Base-by-base conservation (phyloP, 352 stramenopile species). In the Plasmopara halstedii region DNA sequence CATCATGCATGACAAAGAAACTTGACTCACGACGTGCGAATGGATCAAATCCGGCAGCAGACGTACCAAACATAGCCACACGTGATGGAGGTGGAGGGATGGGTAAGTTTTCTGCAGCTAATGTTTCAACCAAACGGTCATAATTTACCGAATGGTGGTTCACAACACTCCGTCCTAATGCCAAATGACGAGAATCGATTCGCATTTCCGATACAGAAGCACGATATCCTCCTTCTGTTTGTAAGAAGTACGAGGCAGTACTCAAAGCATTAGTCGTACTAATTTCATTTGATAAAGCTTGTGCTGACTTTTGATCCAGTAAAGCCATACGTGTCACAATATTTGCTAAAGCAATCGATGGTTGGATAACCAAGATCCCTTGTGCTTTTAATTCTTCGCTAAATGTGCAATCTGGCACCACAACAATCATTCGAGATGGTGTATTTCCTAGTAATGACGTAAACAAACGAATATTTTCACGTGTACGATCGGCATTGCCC, bases 101-200 rank as follows among this genome's bases (percentile, higher is more conserved):
- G 19, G 66, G 62, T 26, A 73, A 37, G 13, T 73, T 69, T 34
- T 70, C 62, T 6, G 55, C 50, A 0, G 44, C 50, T 3, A 77
- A 43, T 17, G 53, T 50, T 29, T 77, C 62, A 1, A 53, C 56
- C 8, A 77, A 50, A 13, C 62, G 66, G 37, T 77, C 66, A 49
- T 77, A 77, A 46, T 73, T 64, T 18, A 85, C 73, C n/a, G 69
- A 78, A 45, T 82, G 70, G 43, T 85, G 73, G 52, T 82, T 85
- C 15, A 85, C 67, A 17, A 85, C 70, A 29, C 60, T 82, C 14
- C 73, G 64, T 17, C 66, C 64, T 3, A 81, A 53, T 4, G 66
- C 66, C 14, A 73, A 36, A 4, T 50, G 59, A 34, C 64, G 64
- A 26, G 48, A 52, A 18, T 64, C 59, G 5, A 73, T 36, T 8